phyloP scores from a whole-genome alignment of 2,329 filamentous ascomycete genomes.

The Setomelanomma holmii region DNA sequence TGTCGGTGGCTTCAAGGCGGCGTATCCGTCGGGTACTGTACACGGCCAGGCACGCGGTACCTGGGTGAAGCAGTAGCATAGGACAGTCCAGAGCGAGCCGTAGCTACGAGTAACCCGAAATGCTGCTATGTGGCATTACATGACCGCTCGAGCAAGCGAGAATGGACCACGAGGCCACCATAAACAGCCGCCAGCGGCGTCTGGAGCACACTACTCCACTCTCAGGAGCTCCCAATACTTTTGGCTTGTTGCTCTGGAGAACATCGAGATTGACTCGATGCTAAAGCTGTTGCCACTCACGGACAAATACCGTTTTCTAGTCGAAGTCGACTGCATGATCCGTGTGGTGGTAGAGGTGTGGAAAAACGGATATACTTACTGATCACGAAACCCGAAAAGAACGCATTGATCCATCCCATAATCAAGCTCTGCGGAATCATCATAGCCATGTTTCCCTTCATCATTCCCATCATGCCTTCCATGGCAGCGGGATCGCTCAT shows the following conservation, averaged over 20 bases:
- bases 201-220: too few species aligned
- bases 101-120: too few species aligned
- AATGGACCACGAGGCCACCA: neutral
- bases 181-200: too few species aligned
- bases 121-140: too few species aligned
- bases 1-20: neutral
- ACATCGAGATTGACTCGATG: too few species aligned
- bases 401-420: constrained; percentile 99
- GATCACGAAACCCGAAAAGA: constrained; percentile 97
- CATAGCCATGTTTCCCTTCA: constrained; percentile 99
- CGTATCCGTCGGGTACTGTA: neutral
- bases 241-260: too few species aligned
- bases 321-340: neutral
- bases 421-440: constrained; percentile 98
- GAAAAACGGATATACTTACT: constrained; percentile 63
- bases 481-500: constrained; percentile 95
- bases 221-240: too few species aligned
- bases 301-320: too few species aligned
- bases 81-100: neutral
- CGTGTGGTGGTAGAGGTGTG: neutral
- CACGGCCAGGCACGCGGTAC: too few species aligned
- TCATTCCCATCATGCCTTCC: constrained; percentile 99
- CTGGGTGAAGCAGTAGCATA: neutral
- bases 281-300: too few species aligned
- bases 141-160: neutral